Base-by-base conservation (phyloP, 345 rosid species). In the Raphanus raphanistrum region DNA sequence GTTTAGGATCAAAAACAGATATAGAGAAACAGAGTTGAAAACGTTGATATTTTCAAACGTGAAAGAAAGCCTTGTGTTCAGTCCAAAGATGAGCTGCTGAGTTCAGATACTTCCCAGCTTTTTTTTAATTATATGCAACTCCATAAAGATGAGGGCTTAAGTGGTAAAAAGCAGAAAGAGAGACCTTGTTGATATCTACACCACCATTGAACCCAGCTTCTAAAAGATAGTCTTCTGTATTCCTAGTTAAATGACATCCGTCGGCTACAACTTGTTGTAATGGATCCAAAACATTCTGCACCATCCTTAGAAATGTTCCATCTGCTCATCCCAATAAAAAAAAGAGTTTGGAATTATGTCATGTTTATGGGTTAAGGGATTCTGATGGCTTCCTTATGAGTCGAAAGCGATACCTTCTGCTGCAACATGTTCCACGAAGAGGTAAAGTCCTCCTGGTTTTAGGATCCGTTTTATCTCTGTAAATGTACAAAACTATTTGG, bases 361-460 rank as follows among this genome's bases (percentile, higher is more conserved):
- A 38, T 38, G 8, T 38, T 38, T 38, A 38, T 9, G 43, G 0
- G 43, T 38, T 38, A 38, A 38, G 8, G 3, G 13, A 38, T 38
- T 38, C 4, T 41, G 13, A 41, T 41, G 89, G 90, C 54, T 96
- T 94, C 59, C 97, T n/a, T 8, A 50, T 50, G 55, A 21, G 5
- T 31, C 31, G 12, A 65, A 59, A 36, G 9, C 8, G 1, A 8
- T 83, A 92, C 97, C 97, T 86, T 89, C 70, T 1, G 98, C 97
- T 32, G 97, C 93, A 64, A 92, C 94, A 75, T 94, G 97, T 81
- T 94, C 98, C 45, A 94, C 85, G 66, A 94, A 92, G 32, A 92
- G 4, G 80, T 87, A 94, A 63, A 71, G 29, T 68, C 94, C 97
- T 16, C 91, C 93, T 0, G 96, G 97, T 83, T 82, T 94, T 32